Evolutionary conservation across 257 asterid genomes (phyloP), one percentile per base, ranked within the genome.

Genomic region (Jacaranda copaia): DNA sequence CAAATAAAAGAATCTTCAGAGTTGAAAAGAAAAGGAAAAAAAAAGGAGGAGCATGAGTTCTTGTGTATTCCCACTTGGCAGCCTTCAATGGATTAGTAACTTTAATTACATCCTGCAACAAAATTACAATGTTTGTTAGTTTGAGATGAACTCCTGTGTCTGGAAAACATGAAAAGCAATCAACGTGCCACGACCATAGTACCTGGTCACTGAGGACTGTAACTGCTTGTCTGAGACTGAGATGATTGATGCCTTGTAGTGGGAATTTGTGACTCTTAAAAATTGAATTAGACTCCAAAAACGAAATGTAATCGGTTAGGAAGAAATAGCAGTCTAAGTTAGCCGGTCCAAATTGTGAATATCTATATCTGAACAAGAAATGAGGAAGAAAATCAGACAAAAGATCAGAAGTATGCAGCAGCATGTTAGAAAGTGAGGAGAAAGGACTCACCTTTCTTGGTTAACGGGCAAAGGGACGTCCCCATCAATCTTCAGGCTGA

Each of bases 301-400:
- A 20, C 66, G 65, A 67, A 68, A 65, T 68, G 84, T 51, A 82
- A 62, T 78, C 70, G 62, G 84, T 67, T 46, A 60, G 68, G 80
- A 80, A 62, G 77, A 73, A 12, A 77, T 73, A 46, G 77, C 62
- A 69, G 81, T 79, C 55, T 78, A 78, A 84, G 89, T 93, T 85
- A 88, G 93, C 68, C 55, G 32, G 80, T 79, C 87, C 46, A 68
- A 76, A n/a, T 13, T 57, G 76, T 79, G 72, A 74, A 69, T 91
- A 84, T 91, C 83, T 85, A 89, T 91, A 88, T 90, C 98, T 93
- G 96, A 72, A 80, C 56, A 82, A 79, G 78, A 77, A 58, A 83
- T 61, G 82, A 69, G 58, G 75, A 49, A 70, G 19, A 39, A 51
- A 40, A 68, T 86, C 77, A 85, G 88, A 83, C 77, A 67, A 77